Percentiles rank a stretch among this genome's conserved stretches.
Evolutionary conservation across 345 rosid species (phyloP).

Genomic region (Acer yangbiense): DNA sequence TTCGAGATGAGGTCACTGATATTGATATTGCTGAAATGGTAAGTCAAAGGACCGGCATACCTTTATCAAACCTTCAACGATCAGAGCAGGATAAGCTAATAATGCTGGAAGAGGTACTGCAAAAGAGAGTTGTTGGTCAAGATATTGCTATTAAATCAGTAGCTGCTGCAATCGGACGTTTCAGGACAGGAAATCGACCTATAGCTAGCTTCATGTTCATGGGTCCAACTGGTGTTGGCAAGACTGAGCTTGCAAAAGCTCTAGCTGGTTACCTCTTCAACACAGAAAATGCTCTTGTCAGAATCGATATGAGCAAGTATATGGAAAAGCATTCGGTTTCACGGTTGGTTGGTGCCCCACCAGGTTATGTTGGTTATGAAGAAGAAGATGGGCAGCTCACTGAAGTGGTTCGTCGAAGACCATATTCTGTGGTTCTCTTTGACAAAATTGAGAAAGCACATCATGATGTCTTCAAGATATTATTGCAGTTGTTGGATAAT

Average conservation of each 20-base stretch:
- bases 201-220: background rate
- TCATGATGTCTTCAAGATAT: background rate
- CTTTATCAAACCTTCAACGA: background rate
- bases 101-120: background rate
- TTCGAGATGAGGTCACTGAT: background rate
- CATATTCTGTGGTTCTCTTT: background rate
- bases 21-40: conserved; percentile 9
- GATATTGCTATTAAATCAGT: background rate
- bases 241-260: conserved; percentile 14
- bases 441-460: background rate
- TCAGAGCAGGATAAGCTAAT: conserved; percentile 3
- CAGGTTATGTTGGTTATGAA: conserved; percentile 11
- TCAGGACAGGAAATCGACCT: background rate
- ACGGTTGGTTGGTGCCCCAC: conserved; percentile 4
- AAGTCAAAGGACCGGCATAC: background rate
- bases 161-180: background rate
- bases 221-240: conserved; percentile 1
- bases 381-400: conserved; percentile 19
- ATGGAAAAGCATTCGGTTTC: background rate
- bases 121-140: conserved; percentile 12
- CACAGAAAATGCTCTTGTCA: background rate
- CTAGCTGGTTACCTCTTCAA: background rate
- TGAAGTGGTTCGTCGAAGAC: background rate
- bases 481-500: conserved; percentile 4
- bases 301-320: conserved; percentile 3